Conservation (phyloP, 2,329 filamentous ascomycete species). For the Cladophialophora carrionii region DNA sequence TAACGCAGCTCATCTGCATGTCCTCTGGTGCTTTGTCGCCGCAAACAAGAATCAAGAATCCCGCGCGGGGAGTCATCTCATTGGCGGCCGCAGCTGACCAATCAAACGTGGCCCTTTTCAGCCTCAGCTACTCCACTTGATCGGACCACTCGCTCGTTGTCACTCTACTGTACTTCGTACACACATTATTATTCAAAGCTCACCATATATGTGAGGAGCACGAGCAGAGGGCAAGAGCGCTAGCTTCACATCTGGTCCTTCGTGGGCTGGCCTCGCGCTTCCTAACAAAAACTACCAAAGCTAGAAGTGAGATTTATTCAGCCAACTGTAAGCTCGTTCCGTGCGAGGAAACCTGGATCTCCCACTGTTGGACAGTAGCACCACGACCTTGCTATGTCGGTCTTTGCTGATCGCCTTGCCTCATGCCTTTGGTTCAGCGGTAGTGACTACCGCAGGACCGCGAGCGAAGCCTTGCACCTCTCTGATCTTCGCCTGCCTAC, state of each 20-base stretch:
- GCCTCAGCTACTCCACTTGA: neutral
- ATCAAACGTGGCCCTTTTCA: neutral
- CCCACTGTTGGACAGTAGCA: neutral
- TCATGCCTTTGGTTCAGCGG: neutral
- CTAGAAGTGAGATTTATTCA: neutral
- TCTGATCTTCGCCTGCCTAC: constrained; percentile 21
- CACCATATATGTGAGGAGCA: no score
- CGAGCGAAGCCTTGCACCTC: constrained; percentile 13
- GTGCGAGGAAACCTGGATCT: neutral
- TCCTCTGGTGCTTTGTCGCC: constrained; percentile 1
- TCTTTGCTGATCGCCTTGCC: neutral
- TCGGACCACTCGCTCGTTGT: neutral
- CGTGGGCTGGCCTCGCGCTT: neutral
- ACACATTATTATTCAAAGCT: no score
- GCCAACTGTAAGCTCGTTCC: neutral
- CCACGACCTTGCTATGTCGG: neutral
- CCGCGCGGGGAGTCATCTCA: neutral
- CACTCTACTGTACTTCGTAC: no score
- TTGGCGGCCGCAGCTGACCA: neutral
- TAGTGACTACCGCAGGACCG: neutral
- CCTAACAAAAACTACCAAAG: neutral
- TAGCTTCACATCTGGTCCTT: no score
- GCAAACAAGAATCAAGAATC: neutral
- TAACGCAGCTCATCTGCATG: neutral
- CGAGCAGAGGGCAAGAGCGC: no score